These are phyloP conservation scores for Leishmania guyanensis DNA, from an alignment of 208 protist species.

Conservation along the genomic window DNA sequence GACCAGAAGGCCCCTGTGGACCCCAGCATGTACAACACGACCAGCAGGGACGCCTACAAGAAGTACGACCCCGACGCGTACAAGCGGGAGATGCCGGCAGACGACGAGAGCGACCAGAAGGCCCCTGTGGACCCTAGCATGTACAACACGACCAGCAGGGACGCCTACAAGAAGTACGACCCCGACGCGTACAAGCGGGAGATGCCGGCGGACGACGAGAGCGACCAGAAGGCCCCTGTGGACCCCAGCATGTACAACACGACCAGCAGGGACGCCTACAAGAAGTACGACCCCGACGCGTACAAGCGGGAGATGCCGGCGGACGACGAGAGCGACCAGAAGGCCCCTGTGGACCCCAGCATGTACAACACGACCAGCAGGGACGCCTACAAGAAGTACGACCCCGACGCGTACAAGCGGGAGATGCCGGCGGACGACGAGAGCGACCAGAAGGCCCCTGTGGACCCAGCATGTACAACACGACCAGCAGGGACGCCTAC, in stretches of 20 bases:
- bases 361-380: neutral
- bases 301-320: constrained; percentile 15
- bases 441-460: no score
- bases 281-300: constrained; percentile 23
- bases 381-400: no score
- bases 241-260: constrained; percentile 34
- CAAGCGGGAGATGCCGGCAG: constrained; percentile 21
- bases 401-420: no score
- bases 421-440: no score
- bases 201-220: neutral
- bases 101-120: constrained; percentile 12
- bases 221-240: neutral
- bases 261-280: constrained; percentile 23
- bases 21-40: constrained; percentile 52
- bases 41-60: constrained; percentile 43
- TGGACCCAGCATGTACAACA: no score
- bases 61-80: constrained; percentile 45
- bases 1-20: neutral
- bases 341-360: constrained; percentile 21
- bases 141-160: constrained; percentile 20
- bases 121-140: constrained; percentile 26
- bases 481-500: no score
- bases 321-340: neutral
- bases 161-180: constrained; percentile 30
- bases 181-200: constrained; percentile 19